A percentile compares a stretch with the other conserved stretches of the same genome.
Evolutionary conservation across 345 rosid genomes (phyloP).

Genomic region (Trapa incisa): DNA sequence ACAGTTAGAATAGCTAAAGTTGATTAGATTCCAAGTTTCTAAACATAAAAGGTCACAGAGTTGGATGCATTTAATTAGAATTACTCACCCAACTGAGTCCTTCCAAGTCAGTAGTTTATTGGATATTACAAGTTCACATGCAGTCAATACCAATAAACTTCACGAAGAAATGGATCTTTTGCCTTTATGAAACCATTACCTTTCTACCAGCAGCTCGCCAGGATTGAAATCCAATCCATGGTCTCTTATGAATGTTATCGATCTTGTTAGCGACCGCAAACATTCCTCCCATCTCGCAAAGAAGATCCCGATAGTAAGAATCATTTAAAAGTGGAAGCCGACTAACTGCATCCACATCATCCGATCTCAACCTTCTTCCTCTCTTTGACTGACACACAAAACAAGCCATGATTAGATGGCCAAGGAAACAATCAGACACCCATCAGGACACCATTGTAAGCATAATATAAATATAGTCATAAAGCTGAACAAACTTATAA

Average conservation of each 20-base stretch:
- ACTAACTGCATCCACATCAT: conserved; percentile 82
- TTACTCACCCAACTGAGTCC: neutral
- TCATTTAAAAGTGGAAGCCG: conserved; percentile 67
- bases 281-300: conserved; percentile 97
- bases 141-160: neutral
- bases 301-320: conserved; percentile 45
- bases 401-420: conserved; percentile 10
- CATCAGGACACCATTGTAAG: neutral
- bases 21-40: neutral
- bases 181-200: conserved; percentile 38
- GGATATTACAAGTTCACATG: neutral
- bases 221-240: conserved; percentile 99
- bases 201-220: conserved; percentile 96
- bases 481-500: neutral
- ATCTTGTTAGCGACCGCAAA: conserved; percentile 81
- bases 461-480: neutral
- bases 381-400: conserved; percentile 42
- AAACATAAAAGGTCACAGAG: neutral
- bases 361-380: conserved; percentile 76
- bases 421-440: neutral
- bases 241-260: conserved; percentile 83
- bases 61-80: neutral
- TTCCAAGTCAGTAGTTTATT: neutral
- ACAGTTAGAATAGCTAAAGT: neutral
- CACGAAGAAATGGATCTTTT: conserved; percentile 3